Conservation (phyloP, 306 rosid species). For the Dalbergia oliveri region DNA sequence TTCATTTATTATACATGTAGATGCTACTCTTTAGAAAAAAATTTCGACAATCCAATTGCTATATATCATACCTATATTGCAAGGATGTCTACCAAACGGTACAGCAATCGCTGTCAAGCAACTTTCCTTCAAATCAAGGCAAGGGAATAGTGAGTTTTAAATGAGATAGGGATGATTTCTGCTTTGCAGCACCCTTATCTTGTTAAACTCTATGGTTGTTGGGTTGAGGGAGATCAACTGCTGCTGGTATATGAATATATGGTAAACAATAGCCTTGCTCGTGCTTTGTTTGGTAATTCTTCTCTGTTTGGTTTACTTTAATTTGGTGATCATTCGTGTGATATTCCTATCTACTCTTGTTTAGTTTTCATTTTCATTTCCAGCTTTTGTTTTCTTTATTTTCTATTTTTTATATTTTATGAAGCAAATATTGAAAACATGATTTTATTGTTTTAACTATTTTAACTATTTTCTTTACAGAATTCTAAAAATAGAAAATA, state of each 20-base stretch:
- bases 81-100: constrained; percentile 63
- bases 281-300: constrained; percentile 61
- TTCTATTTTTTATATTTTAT: too few relatives aligned
- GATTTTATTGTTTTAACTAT: too few relatives aligned
- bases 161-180: constrained; percentile 74
- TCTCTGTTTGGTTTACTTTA: not conserved
- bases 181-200: constrained; percentile 67
- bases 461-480: too few relatives aligned
- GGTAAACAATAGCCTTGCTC: constrained; percentile 70
- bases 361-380: too few relatives aligned
- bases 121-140: constrained; percentile 63
- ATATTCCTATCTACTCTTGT: not conserved
- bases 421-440: too few relatives aligned
- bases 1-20: not conserved
- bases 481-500: too few relatives aligned
- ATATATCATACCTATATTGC: constrained; percentile 1
- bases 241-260: constrained; percentile 64
- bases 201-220: constrained; percentile 71
- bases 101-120: constrained; percentile 65
- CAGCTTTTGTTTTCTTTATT: too few relatives aligned
- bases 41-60: not conserved
- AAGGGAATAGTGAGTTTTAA: constrained; percentile 74
- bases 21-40: not conserved
- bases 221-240: constrained; percentile 65
- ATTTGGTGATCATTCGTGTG: not conserved